Conservation (phyloP, 2,329 filamentous ascomycete species). For the Ciborinia camelliae region DNA sequence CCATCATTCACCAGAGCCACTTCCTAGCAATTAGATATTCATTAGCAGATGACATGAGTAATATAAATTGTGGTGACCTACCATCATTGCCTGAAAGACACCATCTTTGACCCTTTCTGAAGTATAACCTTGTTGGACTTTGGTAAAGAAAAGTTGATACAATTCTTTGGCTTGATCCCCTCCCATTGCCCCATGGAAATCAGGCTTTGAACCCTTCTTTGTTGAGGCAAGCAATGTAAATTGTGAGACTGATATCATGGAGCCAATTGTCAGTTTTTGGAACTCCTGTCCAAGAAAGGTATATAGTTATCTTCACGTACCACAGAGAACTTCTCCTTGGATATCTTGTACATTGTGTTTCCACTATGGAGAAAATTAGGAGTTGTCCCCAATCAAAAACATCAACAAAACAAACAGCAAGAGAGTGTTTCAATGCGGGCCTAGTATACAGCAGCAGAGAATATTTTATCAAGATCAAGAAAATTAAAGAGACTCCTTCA, state of each 20-base stretch:
- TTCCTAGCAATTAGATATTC: constrained; percentile 45
- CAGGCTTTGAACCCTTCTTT: constrained; percentile 94
- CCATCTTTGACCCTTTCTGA: constrained; percentile 83
- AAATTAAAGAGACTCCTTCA: constrained; percentile 11
- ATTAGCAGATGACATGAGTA: not conserved
- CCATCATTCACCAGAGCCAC: constrained; percentile 88
- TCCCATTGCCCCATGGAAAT: constrained; percentile 85
- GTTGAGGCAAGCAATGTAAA: constrained; percentile 90
- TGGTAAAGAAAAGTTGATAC: constrained; percentile 79
- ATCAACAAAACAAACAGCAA: not conserved
- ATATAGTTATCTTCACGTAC: constrained; percentile 46
- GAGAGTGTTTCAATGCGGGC: not conserved
- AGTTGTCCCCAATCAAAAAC: not conserved
- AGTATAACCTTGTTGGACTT: constrained; percentile 68
- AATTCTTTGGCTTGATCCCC: constrained; percentile 74
- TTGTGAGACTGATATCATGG: constrained; percentile 69
- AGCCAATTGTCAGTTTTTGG: not conserved
- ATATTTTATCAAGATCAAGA: not conserved
- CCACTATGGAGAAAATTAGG: constrained; percentile 58
- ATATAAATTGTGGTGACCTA: constrained; percentile 16
- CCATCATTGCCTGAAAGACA: constrained; percentile 98
- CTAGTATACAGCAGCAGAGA: not conserved
- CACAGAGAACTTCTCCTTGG: constrained; percentile 87
- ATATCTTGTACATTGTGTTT: constrained; percentile 87
- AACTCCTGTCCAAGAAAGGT: not conserved